Percentiles rank a stretch among this genome's conserved stretches.
These are phyloP conservation scores for Neofusicoccum sp. DNA, from an alignment of 2,329 filamentous ascomycete genomes.

Conservation along the genomic window DNA sequence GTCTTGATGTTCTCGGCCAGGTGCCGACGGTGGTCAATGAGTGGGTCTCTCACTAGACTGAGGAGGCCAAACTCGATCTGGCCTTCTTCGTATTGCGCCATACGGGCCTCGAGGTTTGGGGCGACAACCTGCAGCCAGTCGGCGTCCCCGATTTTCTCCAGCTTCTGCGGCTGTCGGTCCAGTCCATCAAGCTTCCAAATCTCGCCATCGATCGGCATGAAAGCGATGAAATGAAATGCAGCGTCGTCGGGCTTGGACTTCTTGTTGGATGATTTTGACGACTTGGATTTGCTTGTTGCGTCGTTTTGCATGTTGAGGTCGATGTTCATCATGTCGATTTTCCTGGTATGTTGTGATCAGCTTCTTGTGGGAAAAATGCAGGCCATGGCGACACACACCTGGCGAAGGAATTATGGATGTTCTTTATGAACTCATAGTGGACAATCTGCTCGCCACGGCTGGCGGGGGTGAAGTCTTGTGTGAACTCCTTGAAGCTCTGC, in stretches of 20 bases:
- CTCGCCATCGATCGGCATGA: slow-evolving; percentile 69
- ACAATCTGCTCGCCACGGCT: slow-evolving; percentile 74
- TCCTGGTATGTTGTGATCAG: slow-evolving; percentile 44
- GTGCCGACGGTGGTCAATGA: slow-evolving; percentile 47
- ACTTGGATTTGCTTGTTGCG: slow-evolving; percentile 24
- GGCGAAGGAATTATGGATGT: slow-evolving; percentile 85
- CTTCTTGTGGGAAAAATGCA: not conserved
- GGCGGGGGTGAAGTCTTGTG: slow-evolving; percentile 65
- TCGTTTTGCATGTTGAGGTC: slow-evolving; percentile 61
- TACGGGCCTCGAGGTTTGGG: slow-evolving; percentile 64
- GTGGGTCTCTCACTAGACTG: slow-evolving; percentile 67
- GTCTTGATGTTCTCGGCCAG: slow-evolving; percentile 47
- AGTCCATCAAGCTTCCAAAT: slow-evolving; percentile 91
- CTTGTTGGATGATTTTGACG: not conserved
- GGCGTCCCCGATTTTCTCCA: slow-evolving; percentile 38
- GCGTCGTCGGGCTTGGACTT: slow-evolving; percentile 48
- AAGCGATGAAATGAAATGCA: slow-evolving; percentile 85
- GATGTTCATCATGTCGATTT: slow-evolving; percentile 69
- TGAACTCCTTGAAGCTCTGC: slow-evolving; percentile 69
- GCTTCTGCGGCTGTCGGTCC: slow-evolving; percentile 59
- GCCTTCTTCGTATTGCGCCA: slow-evolving; percentile 58
- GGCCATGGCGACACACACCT: slow-evolving; percentile 46
- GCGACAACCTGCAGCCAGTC: slow-evolving; percentile 68
- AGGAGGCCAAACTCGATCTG: slow-evolving; percentile 74
- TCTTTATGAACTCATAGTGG: slow-evolving; percentile 72